phyloP scores from a whole-genome alignment of 805 yeast species.

The Candida namnaoensis region DNA sequence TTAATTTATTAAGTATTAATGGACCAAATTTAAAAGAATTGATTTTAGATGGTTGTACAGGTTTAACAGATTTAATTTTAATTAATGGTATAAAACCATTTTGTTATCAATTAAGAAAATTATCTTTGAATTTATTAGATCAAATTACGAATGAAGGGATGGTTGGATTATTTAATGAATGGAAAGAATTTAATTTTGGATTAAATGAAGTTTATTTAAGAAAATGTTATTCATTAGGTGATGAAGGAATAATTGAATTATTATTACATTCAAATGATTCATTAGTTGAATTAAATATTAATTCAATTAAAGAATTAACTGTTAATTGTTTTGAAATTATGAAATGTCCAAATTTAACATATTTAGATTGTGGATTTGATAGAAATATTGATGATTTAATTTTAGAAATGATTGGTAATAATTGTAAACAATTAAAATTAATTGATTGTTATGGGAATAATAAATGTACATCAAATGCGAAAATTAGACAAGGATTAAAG shows the following conservation, averaged over 20 bases:
- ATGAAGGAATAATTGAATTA: conserved; percentile 50
- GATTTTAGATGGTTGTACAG: conserved; percentile 64
- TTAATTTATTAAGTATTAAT: conserved; percentile 47
- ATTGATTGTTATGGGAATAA: conserved; percentile 81
- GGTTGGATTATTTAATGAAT: conserved; percentile 44
- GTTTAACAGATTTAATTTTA: conserved; percentile 56
- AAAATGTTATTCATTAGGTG: conserved; percentile 60
- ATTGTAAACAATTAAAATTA: conserved; percentile 53
- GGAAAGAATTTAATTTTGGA: conserved; percentile 43
- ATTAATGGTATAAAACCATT: conserved; percentile 51
- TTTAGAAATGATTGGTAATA: conserved; percentile 44
- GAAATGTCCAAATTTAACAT: conserved; percentile 51
- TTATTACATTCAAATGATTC: conserved; percentile 57
- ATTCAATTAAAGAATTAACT: conserved; percentile 58
- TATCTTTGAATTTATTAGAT: conserved; percentile 54
- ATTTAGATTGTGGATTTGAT: conserved; percentile 74
- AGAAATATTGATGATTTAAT: conserved; percentile 64
- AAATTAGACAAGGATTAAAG: conserved; percentile 42
- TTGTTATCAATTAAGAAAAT: conserved; percentile 43
- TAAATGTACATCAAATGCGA: conserved; percentile 49
- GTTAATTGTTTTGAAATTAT: conserved; percentile 39
- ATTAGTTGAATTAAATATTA: conserved; percentile 60
- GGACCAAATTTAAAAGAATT: conserved; percentile 56
- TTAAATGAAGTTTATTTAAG: conserved; percentile 51
- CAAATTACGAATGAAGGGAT: conserved; percentile 66